phyloP scores from a whole-genome alignment of 495 filamentous ascomycete genomes.

The Elaphomyces granulatus region DNA sequence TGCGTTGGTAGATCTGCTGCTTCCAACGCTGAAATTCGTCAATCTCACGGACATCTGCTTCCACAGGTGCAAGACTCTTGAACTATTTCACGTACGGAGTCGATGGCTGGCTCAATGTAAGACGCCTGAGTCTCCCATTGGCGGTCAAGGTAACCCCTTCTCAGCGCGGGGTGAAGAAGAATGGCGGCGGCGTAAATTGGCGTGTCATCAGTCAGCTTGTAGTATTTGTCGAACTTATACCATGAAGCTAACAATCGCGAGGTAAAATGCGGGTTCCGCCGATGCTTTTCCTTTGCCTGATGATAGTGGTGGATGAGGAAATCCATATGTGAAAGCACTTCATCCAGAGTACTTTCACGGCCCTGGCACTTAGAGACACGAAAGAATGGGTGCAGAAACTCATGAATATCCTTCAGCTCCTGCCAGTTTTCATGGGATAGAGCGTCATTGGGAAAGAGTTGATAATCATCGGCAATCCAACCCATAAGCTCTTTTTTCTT shows the following conservation, averaged over 20 bases:
- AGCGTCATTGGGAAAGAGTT: background rate
- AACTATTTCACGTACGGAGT: background rate
- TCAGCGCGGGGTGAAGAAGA: background rate
- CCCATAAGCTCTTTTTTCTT: background rate
- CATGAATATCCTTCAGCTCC: background rate
- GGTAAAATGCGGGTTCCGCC: background rate
- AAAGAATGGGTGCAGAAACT: background rate
- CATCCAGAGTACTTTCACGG: background rate
- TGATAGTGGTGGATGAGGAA: background rate
- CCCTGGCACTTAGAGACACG: background rate
- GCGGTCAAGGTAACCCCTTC: background rate
- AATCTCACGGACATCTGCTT: background rate
- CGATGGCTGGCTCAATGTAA: background rate
- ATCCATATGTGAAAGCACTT: background rate
- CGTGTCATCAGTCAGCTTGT: background rate
- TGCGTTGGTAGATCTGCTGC: background rate
- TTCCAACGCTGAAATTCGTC: background rate
- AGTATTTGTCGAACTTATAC: background rate
- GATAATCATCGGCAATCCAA: background rate
- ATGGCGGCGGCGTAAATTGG: background rate
- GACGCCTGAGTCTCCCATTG: background rate
- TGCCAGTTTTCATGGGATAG: background rate
- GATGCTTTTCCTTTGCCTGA: background rate
- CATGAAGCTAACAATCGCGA: background rate
- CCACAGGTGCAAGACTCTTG: background rate